Conservation (phyloP, 2,329 filamentous ascomycete species). For the Aureobasidium sp. region DNA sequence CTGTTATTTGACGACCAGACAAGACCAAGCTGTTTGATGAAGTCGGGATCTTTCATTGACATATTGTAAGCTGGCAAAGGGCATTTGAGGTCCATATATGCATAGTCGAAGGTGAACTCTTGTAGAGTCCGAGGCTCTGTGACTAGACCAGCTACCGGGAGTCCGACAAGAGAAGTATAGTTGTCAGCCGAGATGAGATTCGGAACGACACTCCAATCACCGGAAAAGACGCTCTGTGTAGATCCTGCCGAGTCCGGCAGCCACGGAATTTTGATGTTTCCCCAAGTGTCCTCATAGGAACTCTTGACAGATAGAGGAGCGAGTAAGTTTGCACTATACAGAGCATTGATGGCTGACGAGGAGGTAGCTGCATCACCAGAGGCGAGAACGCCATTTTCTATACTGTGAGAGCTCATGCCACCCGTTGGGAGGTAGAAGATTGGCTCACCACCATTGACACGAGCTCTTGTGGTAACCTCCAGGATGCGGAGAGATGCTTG, state of each 20-base stretch:
- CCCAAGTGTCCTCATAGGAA: constrained; percentile 28
- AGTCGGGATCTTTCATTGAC: constrained; percentile 16
- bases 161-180: constrained; percentile 27
- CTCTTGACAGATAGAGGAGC: constrained; percentile 23
- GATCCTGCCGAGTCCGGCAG: too few relatives aligned
- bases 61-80: not conserved
- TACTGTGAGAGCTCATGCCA: not conserved
- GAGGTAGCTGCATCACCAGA: too few relatives aligned
- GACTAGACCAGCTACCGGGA: constrained; percentile 25
- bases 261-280: constrained; percentile 30
- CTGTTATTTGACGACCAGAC: constrained; percentile 6
- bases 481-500: constrained; percentile 27
- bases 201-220: too few relatives aligned
- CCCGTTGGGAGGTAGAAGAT: constrained; percentile 22
- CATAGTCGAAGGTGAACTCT: constrained; percentile 23
- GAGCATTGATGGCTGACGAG: constrained; percentile 12
- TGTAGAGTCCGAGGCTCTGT: not conserved
- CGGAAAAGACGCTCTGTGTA: too few relatives aligned
- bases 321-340: constrained; percentile 27
- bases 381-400: too few relatives aligned
- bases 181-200: constrained; percentile 19
- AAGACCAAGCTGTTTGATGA: not conserved
- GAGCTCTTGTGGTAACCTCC: too few relatives aligned
- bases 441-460: too few relatives aligned
- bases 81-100: constrained; percentile 21